A percentile compares a stretch with the other conserved stretches of the same genome.
These are phyloP conservation scores for Acanthamoeba sp. DNA, from an alignment of 208 protist genomes.

Conservation along the genomic window DNA sequence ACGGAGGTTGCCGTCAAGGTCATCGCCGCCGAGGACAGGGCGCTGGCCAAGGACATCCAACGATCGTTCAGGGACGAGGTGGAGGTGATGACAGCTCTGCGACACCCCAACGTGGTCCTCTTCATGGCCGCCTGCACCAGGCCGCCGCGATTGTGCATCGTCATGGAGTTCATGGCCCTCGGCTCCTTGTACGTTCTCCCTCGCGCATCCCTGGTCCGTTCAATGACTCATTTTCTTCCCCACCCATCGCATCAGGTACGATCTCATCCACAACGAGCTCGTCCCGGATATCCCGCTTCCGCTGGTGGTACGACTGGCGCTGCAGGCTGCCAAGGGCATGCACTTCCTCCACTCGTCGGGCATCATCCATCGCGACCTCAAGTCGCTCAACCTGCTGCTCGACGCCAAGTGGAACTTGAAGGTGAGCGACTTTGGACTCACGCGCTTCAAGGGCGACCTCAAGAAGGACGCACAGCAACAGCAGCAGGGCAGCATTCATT, in stretches of 20 bases:
- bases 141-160: conserved; percentile 6
- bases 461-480: not conserved
- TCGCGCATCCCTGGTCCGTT: too few species aligned
- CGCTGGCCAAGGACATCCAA: not conserved
- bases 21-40: not conserved
- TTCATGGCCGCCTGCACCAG: conserved; percentile 45
- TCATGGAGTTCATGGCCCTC: conserved; percentile 14
- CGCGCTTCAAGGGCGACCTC: not conserved
- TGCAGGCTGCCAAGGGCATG: conserved; percentile 65
- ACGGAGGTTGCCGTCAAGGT: conserved; percentile 64
- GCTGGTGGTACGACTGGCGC: not conserved
- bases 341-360: conserved; percentile 73
- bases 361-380: conserved; percentile 76
- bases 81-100: not conserved
- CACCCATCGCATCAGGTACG: not conserved
- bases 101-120: conserved; percentile 49
- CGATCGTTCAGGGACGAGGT: not conserved
- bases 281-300: conserved; percentile 52
- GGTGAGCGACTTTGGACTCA: conserved; percentile 36
- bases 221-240: too few species aligned
- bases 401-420: conserved; percentile 84
- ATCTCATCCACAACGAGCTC: conserved; percentile 12
- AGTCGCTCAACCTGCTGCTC: conserved; percentile 84
- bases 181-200: not conserved
- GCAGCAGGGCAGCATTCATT: conserved; percentile 4